Evolutionary conservation across 169 alveolate species (phyloP).

Genomic region (Cryptosporidium baileyi): DNA sequence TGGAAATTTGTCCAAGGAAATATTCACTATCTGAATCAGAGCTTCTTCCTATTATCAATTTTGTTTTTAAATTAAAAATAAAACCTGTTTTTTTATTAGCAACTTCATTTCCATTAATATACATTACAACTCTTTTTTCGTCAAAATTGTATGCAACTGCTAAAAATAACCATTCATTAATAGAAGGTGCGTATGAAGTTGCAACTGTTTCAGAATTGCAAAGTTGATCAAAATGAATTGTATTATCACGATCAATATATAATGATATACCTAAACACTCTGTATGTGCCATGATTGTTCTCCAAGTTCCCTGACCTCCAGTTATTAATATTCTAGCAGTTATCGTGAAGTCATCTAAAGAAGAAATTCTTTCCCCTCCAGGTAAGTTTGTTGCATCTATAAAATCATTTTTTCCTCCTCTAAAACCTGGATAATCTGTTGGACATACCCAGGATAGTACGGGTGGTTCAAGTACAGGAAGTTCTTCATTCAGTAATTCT

Average conservation of each 20-base stretch:
- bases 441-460: slow-evolving; percentile 69
- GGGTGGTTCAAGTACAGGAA: slow-evolving; percentile 32
- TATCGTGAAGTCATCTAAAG: slow-evolving; percentile 74
- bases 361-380: slow-evolving; percentile 70
- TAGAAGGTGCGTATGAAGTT: slow-evolving; percentile 50
- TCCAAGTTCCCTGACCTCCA: slow-evolving; percentile 73
- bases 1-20: slow-evolving; percentile 64
- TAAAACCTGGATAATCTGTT: slow-evolving; percentile 74
- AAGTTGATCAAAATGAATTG: slow-evolving; percentile 62
- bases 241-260: slow-evolving; percentile 60
- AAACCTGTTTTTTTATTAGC: slow-evolving; percentile 57
- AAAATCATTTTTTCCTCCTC: slow-evolving; percentile 74
- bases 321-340: slow-evolving; percentile 70
- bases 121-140: slow-evolving; percentile 55
- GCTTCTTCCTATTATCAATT: slow-evolving; percentile 55
- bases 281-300: slow-evolving; percentile 68
- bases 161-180: slow-evolving; percentile 64
- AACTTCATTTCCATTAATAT: slow-evolving; percentile 63
- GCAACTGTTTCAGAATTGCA: slow-evolving; percentile 62
- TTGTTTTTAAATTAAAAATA: slow-evolving; percentile 54
- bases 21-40: slow-evolving; percentile 67
- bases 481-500: slow-evolving; percentile 28
- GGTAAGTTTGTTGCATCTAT: slow-evolving; percentile 75
- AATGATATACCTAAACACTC: slow-evolving; percentile 67
- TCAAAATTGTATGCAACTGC: slow-evolving; percentile 59